Base-by-base conservation (phyloP, 1,139 yeast genomes). In the Spencermartinsiella ligniputridi region DNA sequence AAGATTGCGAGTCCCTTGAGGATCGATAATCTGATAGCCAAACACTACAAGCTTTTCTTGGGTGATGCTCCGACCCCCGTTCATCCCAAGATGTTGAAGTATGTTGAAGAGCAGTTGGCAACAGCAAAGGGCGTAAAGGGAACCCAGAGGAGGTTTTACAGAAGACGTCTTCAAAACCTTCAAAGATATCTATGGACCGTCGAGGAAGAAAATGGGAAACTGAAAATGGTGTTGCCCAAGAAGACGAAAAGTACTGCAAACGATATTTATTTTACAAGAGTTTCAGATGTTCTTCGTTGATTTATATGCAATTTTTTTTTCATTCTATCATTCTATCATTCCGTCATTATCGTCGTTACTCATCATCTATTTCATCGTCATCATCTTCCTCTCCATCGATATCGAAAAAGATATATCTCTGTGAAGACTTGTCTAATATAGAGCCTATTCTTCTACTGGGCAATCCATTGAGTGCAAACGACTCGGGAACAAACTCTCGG, bases 401-500 rank as follows among this genome's bases (percentile, higher is more conserved):
- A 25, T 52, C 57, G 37, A 58, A 48, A 35, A 57, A 53, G 13
- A 51, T 42, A 44, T 53, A 56, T 35, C 47, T 49, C 36, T 50
- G 55, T 9, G 32, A 33, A 35, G 54, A 56, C 11, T 44, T 30
- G 36, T 45, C 49, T 4, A 58, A 41, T 22, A 57, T 33, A 34
- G 55, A 51, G 5, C 57, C 62, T 3, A 58, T 45, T 13, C 52
- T 38, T 20, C 56, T 45, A 3, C 47, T 49, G 13, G 35, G 40
- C 1, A 20, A 22, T 12, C 58, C 57, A 29, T 55, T 57, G 25
- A 57, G 43, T 2, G 57, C 45, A 20, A 56, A 34, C 3, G 41
- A 40, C 25, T 35, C 33, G 11, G 57, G 53, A 19, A 42, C 35
- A 35, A 49, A 53, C 17, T 45, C 52, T 3, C 37, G 13, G 13